Conservation (phyloP, 108 stramenopile genomes). For the Nannochloropsis salina region DNA sequence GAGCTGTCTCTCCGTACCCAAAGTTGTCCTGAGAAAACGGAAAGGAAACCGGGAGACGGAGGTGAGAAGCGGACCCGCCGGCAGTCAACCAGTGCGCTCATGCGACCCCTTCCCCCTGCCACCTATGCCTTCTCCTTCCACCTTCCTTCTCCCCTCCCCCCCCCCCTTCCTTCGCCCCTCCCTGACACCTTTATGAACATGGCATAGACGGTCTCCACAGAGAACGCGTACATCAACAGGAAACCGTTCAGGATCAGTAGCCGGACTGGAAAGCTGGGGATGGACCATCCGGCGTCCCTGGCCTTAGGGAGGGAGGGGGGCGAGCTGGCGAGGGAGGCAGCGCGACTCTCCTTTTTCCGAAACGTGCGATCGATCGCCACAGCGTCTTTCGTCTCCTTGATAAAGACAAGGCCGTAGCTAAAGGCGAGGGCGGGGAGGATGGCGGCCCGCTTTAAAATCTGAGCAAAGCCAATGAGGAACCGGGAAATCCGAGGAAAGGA, state of each 20-base stretch:
- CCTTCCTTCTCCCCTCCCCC: too few species aligned
- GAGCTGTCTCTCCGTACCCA: constrained; percentile 46
- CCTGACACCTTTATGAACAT: constrained; percentile 49
- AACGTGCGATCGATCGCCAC: not conserved
- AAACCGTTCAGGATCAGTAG: constrained; percentile 51
- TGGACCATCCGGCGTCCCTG: too few species aligned
- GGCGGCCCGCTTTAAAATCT: not conserved
- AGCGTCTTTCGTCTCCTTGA: not conserved
- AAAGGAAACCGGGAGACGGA: not conserved
- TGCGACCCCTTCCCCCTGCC: too few species aligned
- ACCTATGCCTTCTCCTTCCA: too few species aligned
- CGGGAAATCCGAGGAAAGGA: not conserved
- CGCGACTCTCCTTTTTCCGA: not conserved
- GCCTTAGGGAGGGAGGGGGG: not conserved
- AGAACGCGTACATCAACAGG: constrained; percentile 53
- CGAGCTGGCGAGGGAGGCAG: not conserved
- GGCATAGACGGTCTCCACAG: constrained; percentile 53
- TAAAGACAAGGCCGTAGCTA: not conserved
- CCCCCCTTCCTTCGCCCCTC: not conserved
- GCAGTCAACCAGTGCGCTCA: too few species aligned
- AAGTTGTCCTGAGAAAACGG: constrained; percentile 42
- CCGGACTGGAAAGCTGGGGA: constrained; percentile 29
- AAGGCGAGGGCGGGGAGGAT: not conserved
- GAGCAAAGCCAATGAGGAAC: not conserved
- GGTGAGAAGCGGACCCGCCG: too few species aligned